These are phyloP conservation scores for Lindgomyces ingoldianus DNA, from an alignment of 495 filamentous ascomycete genomes.

Conservation along the genomic window DNA sequence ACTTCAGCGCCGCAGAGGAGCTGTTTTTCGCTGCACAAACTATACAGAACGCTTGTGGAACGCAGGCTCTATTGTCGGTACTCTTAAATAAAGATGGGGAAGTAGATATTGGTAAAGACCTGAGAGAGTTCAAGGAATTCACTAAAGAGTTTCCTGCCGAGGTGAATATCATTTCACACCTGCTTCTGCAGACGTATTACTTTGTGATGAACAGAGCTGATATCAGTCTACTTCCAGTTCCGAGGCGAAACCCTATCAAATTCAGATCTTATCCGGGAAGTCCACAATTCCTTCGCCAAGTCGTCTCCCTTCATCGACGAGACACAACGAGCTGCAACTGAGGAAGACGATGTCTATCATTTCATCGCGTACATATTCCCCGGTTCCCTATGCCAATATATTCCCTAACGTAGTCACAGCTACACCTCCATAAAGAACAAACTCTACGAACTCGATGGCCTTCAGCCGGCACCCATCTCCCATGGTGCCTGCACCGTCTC, in stretches of 20 bases:
- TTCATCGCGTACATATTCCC: slow-evolving; percentile 69
- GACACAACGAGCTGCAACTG: slow-evolving; percentile 61
- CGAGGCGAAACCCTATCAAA: slow-evolving; percentile 68
- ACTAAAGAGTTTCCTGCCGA: slow-evolving; percentile 84
- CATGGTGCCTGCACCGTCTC: slow-evolving; percentile 72
- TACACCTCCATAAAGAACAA: slow-evolving; percentile 78
- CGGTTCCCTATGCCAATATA: background rate
- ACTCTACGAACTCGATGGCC: slow-evolving; percentile 92
- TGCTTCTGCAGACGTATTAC: background rate
- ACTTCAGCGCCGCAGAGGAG: slow-evolving; percentile 67
- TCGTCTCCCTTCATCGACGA: slow-evolving; percentile 91
- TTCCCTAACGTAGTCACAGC: slow-evolving; percentile 8
- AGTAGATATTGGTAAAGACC: slow-evolving; percentile 63
- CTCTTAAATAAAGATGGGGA: slow-evolving; percentile 77
- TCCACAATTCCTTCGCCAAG: slow-evolving; percentile 90
- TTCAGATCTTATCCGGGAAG: slow-evolving; percentile 79
- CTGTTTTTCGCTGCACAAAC: slow-evolving; percentile 97
- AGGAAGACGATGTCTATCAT: slow-evolving; percentile 85
- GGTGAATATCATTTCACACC: slow-evolving; percentile 39
- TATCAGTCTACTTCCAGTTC: slow-evolving; percentile 40
- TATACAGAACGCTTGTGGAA: slow-evolving; percentile 99
- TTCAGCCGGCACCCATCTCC: slow-evolving; percentile 87
- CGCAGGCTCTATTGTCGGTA: slow-evolving; percentile 90
- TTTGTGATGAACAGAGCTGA: background rate
- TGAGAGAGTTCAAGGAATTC: slow-evolving; percentile 87